Conservation (phyloP, 1,284 basidiomycete genomes). For the Exobasidium rhododendri region DNA sequence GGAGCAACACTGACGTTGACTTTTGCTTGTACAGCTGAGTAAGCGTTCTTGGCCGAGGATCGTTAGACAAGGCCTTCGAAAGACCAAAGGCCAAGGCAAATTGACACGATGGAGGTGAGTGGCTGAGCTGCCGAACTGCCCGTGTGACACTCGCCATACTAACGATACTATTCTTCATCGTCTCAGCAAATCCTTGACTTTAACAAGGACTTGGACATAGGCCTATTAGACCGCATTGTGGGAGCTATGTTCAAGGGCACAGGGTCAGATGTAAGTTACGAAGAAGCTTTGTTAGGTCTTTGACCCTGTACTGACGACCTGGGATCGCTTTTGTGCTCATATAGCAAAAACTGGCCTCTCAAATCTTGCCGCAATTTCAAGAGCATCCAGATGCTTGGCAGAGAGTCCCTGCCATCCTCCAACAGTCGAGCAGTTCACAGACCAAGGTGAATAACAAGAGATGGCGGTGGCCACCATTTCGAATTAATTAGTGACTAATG, state of each 20-base stretch:
- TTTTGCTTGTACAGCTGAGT: no score
- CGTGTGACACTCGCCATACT: no score
- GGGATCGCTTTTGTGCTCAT: not conserved
- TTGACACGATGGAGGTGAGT: not conserved
- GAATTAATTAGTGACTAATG: no score
- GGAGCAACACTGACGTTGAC: no score
- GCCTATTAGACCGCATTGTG: constrained; percentile 51
- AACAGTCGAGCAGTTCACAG: constrained; percentile 78
- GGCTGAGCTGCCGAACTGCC: no score
- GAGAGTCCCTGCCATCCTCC: constrained; percentile 88
- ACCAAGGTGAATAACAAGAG: constrained; percentile 68
- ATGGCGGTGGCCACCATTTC: not conserved
- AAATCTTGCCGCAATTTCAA: constrained; percentile 70
- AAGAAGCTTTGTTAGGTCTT: not conserved
- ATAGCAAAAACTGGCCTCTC: constrained; percentile 46
- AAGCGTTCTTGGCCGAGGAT: no score
- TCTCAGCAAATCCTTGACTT: constrained; percentile 43
- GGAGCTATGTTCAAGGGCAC: constrained; percentile 48
- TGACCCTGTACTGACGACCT: not conserved
- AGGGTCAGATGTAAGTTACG: constrained; percentile 29
- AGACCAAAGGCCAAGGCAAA: no score
- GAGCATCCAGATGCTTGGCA: constrained; percentile 98
- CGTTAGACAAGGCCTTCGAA: no score
- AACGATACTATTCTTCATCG: no score
- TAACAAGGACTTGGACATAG: constrained; percentile 50